phyloP scores from a whole-genome alignment of 1,284 basidiomycete genomes.

The Lignosus rhinocerotis region DNA sequence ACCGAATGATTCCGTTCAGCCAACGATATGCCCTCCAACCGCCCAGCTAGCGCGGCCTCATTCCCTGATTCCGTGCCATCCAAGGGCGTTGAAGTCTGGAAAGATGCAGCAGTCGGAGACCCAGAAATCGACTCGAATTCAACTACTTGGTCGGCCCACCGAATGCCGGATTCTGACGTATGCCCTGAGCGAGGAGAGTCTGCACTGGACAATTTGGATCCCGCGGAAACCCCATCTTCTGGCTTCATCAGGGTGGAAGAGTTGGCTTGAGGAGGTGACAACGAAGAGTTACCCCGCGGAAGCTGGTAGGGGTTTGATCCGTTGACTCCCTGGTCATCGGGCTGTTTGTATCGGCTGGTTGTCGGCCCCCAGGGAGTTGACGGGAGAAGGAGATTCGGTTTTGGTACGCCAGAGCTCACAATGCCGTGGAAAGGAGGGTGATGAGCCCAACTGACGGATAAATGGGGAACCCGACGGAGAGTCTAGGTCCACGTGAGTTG shows the following conservation, averaged over 20 bases:
- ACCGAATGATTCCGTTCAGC: no score
- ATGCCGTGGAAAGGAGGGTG: constrained; percentile 24
- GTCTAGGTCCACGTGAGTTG: constrained; percentile 43
- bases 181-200: background rate
- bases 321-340: background rate
- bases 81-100: constrained; percentile 13
- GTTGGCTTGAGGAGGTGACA: no score
- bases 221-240: background rate
- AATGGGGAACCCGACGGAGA: constrained; percentile 63
- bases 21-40: no score
- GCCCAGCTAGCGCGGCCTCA: background rate
- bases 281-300: no score
- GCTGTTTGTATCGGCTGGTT: background rate
- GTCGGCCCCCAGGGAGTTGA: background rate
- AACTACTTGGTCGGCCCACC: constrained; percentile 18
- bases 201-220: background rate
- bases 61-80: background rate
- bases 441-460: constrained; percentile 80
- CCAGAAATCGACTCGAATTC: constrained; percentile 21
- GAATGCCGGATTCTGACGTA: background rate
- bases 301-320: no score
- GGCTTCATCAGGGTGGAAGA: background rate
- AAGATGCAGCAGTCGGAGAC: constrained; percentile 26
- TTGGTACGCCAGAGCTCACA: background rate
- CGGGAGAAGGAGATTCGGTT: background rate